These are phyloP conservation scores for Ceratobasidium sp. DNA, from an alignment of 1,284 basidiomycete genomes.

Conservation along the genomic window DNA sequence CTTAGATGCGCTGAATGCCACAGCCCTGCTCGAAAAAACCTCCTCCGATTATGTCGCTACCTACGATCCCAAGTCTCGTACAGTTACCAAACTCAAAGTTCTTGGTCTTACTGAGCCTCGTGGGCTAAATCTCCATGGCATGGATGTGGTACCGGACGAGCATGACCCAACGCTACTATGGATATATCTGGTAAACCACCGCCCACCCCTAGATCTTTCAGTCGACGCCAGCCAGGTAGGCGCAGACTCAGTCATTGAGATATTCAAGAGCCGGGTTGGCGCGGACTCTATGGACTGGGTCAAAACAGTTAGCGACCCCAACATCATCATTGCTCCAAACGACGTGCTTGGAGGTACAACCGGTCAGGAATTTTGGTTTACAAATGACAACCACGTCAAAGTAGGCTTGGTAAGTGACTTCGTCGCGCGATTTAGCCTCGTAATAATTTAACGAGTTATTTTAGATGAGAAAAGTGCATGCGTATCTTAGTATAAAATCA, in stretches of 20 bases:
- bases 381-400: constrained; percentile 71
- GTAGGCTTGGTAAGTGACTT: constrained; percentile 61
- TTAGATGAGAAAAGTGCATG: constrained; percentile 50
- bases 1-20: constrained; percentile 11
- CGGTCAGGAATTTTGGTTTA: constrained; percentile 70
- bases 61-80: constrained; percentile 62
- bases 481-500: constrained; percentile 47
- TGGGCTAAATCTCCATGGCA: constrained; percentile 71
- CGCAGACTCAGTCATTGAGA: constrained; percentile 75
- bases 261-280: constrained; percentile 68
- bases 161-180: constrained; percentile 63
- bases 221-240: constrained; percentile 60
- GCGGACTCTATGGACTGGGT: constrained; percentile 63
- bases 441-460: constrained; percentile 46
- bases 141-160: constrained; percentile 72
- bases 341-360: constrained; percentile 71
- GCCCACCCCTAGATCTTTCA: constrained; percentile 56
- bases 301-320: constrained; percentile 65
- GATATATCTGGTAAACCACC: constrained; percentile 76
- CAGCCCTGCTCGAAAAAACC: not conserved
- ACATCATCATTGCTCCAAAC: constrained; percentile 71
- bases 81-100: constrained; percentile 60
- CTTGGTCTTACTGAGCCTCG: constrained; percentile 56
- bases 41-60: constrained; percentile 68
- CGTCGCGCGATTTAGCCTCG: not conserved